A percentile compares a stretch with the other conserved stretches of the same genome.
Evolutionary conservation across 2,329 filamentous ascomycete genomes (phyloP).

Genomic region (Aspergillus awamori): DNA sequence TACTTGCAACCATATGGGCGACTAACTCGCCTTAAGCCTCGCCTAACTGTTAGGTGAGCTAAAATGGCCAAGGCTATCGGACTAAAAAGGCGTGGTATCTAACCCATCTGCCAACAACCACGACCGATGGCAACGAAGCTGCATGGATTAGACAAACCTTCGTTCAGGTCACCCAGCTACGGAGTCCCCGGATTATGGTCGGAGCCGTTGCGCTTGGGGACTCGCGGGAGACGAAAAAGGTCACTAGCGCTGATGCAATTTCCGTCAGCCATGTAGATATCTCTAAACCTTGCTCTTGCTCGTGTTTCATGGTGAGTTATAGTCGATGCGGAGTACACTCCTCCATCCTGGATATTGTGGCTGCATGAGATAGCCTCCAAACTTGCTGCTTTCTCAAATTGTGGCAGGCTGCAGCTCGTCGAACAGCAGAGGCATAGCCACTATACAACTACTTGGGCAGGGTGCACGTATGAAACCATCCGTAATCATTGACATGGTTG

Average conservation of each 20-base stretch:
- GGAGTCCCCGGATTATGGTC: conserved; percentile 1
- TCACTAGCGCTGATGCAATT: background rate
- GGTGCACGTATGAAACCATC: background rate
- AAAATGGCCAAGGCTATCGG: background rate
- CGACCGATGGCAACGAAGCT: background rate
- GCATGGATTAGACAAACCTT: background rate
- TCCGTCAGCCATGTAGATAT: background rate
- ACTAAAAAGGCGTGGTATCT: background rate
- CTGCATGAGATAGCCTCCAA: background rate
- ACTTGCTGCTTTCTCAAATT: background rate
- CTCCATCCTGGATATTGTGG: background rate
- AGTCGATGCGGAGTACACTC: conserved; percentile 1
- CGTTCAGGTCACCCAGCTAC: background rate
- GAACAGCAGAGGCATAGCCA: background rate
- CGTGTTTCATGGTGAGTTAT: background rate
- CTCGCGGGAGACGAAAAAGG: background rate
- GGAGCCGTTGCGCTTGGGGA: conserved; percentile 2
- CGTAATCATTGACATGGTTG: background rate
- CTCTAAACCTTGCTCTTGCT: background rate
- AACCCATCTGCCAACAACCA: conserved; percentile 1
- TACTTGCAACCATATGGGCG: background rate
- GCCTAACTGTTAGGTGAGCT: conserved; percentile 1
- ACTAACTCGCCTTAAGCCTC: conserved; percentile 5
- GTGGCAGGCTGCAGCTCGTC: background rate
- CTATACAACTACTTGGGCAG: too few species aligned